Percentiles rank a stretch among this genome's conserved stretches.
Evolutionary conservation across 352 stramenopile genomes (phyloP).

Genomic region (Albugo laibachii): DNA sequence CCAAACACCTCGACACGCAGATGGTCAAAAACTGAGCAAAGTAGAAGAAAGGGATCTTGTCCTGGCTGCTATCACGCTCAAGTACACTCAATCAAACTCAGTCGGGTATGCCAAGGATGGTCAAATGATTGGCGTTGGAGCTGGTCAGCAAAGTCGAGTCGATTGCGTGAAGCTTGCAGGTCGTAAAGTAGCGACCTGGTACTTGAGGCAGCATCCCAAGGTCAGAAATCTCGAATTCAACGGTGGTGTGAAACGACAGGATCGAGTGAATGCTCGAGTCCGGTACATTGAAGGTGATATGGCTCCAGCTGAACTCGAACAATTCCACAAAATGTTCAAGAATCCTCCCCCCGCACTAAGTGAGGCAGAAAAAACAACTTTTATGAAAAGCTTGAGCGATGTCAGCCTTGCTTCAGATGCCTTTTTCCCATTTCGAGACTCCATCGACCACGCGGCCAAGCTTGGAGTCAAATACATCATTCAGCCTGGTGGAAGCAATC

Average conservation of each 20-base stretch:
- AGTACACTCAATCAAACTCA: conserved; percentile 99
- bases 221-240: conserved; percentile 93
- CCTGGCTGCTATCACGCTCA: conserved; percentile 97
- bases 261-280: conserved; percentile 98
- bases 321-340: conserved; percentile 94
- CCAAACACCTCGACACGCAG: conserved; percentile 60
- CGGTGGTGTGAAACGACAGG: conserved; percentile 93
- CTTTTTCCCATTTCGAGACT: conserved; percentile 99
- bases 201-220: conserved; percentile 96
- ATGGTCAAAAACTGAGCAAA: conserved; percentile 57
- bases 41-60: conserved; percentile 93
- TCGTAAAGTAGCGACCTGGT: conserved; percentile 96
- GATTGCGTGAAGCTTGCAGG: conserved; percentile 99
- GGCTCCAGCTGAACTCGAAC: conserved; percentile 82
- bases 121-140: conserved; percentile 99
- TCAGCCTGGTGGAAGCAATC: conserved; percentile 83
- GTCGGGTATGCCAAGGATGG: conserved; percentile 98
- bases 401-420: conserved; percentile 96
- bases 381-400: conserved; percentile 75
- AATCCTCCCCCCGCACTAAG: conserved; percentile 86
- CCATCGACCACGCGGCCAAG: conserved; percentile 92
- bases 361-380: conserved; percentile 86
- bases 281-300: conserved; percentile 99
- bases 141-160: conserved; percentile 96
- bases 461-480: conserved; percentile 95